These are phyloP conservation scores for Microthlaspi erraticum DNA, from an alignment of 345 rosid genomes.

Conservation along the genomic window DNA sequence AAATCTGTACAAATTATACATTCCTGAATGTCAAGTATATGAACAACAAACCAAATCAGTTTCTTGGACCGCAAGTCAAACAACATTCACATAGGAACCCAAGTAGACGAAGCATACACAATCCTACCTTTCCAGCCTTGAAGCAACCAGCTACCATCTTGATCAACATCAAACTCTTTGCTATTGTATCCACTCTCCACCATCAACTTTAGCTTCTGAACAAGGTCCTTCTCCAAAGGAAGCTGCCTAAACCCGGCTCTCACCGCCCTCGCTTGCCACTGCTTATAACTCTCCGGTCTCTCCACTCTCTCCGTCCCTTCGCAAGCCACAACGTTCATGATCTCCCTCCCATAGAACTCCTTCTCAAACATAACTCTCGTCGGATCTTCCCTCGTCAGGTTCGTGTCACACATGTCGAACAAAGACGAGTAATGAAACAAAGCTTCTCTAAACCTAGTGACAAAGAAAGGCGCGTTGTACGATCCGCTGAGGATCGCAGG, in stretches of 20 bases:
- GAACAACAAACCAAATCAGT: conserved; percentile 2
- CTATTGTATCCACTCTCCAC: conserved; percentile 48
- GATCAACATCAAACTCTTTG: conserved; percentile 62
- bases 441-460: conserved; percentile 73
- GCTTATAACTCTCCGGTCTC: conserved; percentile 88
- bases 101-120: conserved; percentile 58
- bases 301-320: conserved; percentile 81
- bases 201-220: conserved; percentile 50
- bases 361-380: conserved; percentile 67
- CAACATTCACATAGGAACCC: conserved; percentile 54
- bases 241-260: conserved; percentile 74
- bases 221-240: conserved; percentile 50
- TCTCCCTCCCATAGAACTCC: conserved; percentile 69
- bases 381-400: conserved; percentile 48
- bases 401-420: conserved; percentile 67
- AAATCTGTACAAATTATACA: conserved; percentile 27
- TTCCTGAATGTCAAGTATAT: conserved; percentile 3
- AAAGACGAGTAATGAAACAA: conserved; percentile 70
- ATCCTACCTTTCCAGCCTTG: conserved; percentile 89
- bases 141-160: conserved; percentile 73
- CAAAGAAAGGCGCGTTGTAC: conserved; percentile 71
- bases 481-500: conserved; percentile 59
- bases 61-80: conserved; percentile 19
- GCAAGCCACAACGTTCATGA: conserved; percentile 68
- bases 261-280: conserved; percentile 61